These are phyloP conservation scores for Gaeumannomyces tritici DNA, from an alignment of 2,329 filamentous ascomycete genomes.

Conservation along the genomic window DNA sequence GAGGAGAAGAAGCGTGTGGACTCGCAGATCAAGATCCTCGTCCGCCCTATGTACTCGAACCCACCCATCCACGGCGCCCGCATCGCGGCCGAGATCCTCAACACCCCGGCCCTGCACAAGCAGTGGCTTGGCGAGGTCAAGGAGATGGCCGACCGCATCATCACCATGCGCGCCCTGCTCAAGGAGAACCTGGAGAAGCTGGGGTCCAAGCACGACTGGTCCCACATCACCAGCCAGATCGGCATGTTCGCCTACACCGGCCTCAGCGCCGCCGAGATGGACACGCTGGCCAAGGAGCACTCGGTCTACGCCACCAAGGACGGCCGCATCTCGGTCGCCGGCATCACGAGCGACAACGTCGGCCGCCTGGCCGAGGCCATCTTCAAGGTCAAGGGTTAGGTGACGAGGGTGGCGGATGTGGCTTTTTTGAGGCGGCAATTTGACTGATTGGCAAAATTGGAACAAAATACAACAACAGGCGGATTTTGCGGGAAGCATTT, in stretches of 20 bases:
- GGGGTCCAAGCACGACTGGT: slow-evolving; percentile 95
- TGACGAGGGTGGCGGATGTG: background rate
- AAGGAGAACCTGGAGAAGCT: slow-evolving; percentile 93
- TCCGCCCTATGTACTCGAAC: slow-evolving; percentile 96
- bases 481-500: no score
- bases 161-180: slow-evolving; percentile 90
- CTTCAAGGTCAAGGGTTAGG: slow-evolving; percentile 68
- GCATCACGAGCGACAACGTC: slow-evolving; percentile 73
- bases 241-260: slow-evolving; percentile 99
- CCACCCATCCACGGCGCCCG: slow-evolving; percentile 93
- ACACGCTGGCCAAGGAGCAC: slow-evolving; percentile 82
- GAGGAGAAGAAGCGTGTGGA: slow-evolving; percentile 95
- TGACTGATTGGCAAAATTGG: background rate
- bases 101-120: slow-evolving; percentile 72
- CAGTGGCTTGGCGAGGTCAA: slow-evolving; percentile 97
- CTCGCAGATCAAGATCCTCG: slow-evolving; percentile 96
- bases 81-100: slow-evolving; percentile 86
- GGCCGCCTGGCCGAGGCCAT: slow-evolving; percentile 74
- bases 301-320: slow-evolving; percentile 97
- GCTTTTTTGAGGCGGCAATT: background rate
- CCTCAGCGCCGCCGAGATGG: slow-evolving; percentile 84
- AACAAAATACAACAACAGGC: background rate
- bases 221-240: slow-evolving; percentile 96
- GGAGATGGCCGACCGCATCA: slow-evolving; percentile 98
- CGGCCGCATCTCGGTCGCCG: slow-evolving; percentile 76